A percentile compares a stretch with the other conserved stretches of the same genome.
Conservation (phyloP, 371 early-diverging fungal species). For the Blastocladiella emersonii region DNA sequence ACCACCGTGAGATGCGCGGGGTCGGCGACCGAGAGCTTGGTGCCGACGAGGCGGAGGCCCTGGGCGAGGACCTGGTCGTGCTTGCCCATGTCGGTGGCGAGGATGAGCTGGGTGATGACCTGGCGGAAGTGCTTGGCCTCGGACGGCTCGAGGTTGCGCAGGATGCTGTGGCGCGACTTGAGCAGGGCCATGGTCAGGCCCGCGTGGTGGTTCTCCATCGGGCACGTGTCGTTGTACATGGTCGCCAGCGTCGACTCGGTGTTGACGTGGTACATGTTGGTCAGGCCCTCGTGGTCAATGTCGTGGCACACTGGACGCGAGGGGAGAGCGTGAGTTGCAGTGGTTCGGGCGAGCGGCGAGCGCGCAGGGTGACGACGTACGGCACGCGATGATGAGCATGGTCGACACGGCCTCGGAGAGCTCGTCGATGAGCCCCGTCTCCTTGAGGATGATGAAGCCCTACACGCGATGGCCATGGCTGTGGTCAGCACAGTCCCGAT, state of each 20-base stretch:
- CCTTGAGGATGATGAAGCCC: not conserved
- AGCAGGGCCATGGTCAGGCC: slow-evolving; percentile 32
- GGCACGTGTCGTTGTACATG: slow-evolving; percentile 54
- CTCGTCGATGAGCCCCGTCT: not conserved
- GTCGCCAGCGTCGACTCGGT: slow-evolving; percentile 54
- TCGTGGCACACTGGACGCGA: slow-evolving; percentile 4
- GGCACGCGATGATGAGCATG: not conserved
- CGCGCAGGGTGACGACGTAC: not conserved
- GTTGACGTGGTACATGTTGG: slow-evolving; percentile 75
- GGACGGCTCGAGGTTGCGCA: slow-evolving; percentile 16
- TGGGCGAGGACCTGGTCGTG: not conserved
- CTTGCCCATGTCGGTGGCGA: not conserved
- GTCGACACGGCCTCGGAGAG: not conserved
- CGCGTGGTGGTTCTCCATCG: slow-evolving; percentile 72
- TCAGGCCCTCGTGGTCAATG: slow-evolving; percentile 49
- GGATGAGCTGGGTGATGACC: not conserved
- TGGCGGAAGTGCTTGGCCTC: not conserved
- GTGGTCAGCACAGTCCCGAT: no score
- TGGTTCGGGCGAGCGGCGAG: not conserved
- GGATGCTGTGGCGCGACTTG: slow-evolving; percentile 20
- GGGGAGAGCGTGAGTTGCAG: not conserved
- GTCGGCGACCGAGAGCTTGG: not conserved
- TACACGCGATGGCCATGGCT: not conserved
- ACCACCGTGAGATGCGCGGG: not conserved
- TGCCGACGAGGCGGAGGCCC: not conserved